A percentile compares a stretch with the other conserved stretches of the same genome.
Conservation (phyloP, 345 rosid species). For the Camelina sativa region DNA sequence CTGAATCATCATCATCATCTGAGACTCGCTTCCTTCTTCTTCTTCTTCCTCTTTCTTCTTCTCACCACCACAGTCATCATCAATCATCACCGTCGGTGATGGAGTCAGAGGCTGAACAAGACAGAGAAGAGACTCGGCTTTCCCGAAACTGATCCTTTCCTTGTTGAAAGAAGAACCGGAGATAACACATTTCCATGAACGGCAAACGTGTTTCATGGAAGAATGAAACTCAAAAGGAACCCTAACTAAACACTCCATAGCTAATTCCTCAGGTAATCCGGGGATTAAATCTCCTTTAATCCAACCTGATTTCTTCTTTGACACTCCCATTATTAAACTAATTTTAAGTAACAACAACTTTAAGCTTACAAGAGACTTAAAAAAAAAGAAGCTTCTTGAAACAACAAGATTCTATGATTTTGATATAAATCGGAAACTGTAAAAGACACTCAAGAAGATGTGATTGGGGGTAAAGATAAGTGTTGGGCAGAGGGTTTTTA, state of each 20-base stretch:
- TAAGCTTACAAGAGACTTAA: not conserved
- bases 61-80: not conserved
- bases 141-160: constrained; percentile 39
- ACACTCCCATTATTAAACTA: not conserved
- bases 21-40: constrained; percentile 2
- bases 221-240: constrained; percentile 59
- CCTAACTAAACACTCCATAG: constrained; percentile 55
- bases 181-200: constrained; percentile 47
- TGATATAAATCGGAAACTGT: constrained; percentile 6
- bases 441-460: constrained; percentile 35
- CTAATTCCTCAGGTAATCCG: constrained; percentile 59
- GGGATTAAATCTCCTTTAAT: constrained; percentile 47
- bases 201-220: constrained; percentile 51
- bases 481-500: constrained; percentile 10
- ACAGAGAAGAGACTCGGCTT: constrained; percentile 53
- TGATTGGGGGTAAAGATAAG: constrained; percentile 26
- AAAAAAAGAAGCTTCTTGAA: constrained; percentile 12
- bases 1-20: not conserved
- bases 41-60: constrained; percentile 35
- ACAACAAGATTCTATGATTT: not conserved
- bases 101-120: constrained; percentile 53
- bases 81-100: not conserved
- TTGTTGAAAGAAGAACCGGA: constrained; percentile 38
- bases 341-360: too few relatives aligned
- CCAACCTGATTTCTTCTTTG: constrained; percentile 4